phyloP scores from a whole-genome alignment of 805 yeast species.

The Metschnikowia rubicola region DNA sequence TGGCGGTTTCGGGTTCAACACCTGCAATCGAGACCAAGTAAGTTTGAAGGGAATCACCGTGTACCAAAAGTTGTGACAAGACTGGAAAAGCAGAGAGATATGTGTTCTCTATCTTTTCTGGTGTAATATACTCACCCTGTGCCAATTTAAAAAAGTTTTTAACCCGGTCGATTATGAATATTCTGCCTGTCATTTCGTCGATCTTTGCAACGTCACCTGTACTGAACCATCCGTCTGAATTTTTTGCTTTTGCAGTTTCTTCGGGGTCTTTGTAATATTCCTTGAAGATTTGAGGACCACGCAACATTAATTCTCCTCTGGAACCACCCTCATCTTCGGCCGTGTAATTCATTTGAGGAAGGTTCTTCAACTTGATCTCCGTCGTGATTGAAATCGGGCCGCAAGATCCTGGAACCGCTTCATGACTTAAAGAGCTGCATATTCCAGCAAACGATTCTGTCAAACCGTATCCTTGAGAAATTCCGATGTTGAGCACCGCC shows the following conservation, averaged over 20 bases:
- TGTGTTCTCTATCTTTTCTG: slow-evolving; percentile 18
- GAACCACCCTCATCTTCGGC: slow-evolving; percentile 24
- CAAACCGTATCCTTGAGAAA: slow-evolving; percentile 35
- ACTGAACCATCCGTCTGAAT: slow-evolving; percentile 26
- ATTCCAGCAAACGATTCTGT: slow-evolving; percentile 30
- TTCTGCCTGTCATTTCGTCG: slow-evolving; percentile 27
- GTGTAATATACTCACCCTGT: slow-evolving; percentile 20
- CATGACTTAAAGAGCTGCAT: slow-evolving; percentile 16
- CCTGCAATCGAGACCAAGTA: slow-evolving; percentile 63
- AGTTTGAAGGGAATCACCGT: slow-evolving; percentile 59
- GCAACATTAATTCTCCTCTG: slow-evolving; percentile 25
- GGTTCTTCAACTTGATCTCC: slow-evolving; percentile 22
- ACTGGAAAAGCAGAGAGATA: slow-evolving; percentile 42
- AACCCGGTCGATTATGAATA: slow-evolving; percentile 29
- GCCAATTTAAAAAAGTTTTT: slow-evolving; percentile 21
- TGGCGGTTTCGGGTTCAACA: slow-evolving; percentile 43
- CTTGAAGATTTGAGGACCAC: slow-evolving; percentile 25
- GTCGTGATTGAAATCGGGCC: slow-evolving; percentile 20
- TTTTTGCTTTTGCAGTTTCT: slow-evolving; percentile 20
- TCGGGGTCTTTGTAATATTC: slow-evolving; percentile 26
- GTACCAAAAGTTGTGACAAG: slow-evolving; percentile 53
- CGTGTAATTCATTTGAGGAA: slow-evolving; percentile 25
- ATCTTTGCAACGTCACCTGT: slow-evolving; percentile 48
- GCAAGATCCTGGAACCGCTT: slow-evolving; percentile 23
- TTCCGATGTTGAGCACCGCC: slow-evolving; percentile 23